Evolutionary conservation across 2,329 filamentous ascomycete species (phyloP).

Genomic region (Bretziella fagacearum): DNA sequence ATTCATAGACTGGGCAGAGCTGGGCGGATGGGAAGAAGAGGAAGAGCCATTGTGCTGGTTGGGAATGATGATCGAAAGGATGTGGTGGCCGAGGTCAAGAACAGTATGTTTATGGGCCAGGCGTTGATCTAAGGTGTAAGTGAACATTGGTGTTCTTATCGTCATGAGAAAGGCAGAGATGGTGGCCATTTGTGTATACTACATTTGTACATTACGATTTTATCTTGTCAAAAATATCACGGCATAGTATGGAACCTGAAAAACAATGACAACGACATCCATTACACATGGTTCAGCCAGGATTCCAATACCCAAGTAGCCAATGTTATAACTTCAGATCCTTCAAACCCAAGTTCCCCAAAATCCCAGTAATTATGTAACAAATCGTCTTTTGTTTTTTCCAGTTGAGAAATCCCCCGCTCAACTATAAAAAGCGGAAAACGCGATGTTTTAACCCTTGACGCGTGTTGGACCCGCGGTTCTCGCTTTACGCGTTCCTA

Average conservation of each 20-base stretch:
- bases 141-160: neutral
- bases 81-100: slow-evolving; percentile 77
- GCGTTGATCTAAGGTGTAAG: slow-evolving; percentile 43
- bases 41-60: slow-evolving; percentile 76
- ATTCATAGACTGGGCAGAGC: slow-evolving; percentile 88
- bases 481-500: slow-evolving; percentile 12
- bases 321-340: too few species aligned
- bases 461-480: neutral
- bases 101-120: slow-evolving; percentile 72
- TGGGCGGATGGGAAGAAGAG: slow-evolving; percentile 80
- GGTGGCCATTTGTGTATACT: neutral
- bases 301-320: neutral
- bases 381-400: neutral
- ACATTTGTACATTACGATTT: neutral
- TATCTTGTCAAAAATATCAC: neutral
- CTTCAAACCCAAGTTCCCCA: neutral
- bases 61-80: slow-evolving; percentile 81
- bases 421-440: neutral
- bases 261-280: too few species aligned
- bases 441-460: neutral
- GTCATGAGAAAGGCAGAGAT: neutral
- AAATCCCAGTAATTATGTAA: neutral
- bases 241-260: too few species aligned
- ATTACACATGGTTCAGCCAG: neutral
- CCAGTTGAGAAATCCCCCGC: too few species aligned